Evolutionary conservation across 306 rosid genomes (phyloP), one percentile per base, ranked within the genome.

Genomic region (Acacia confusa): DNA sequence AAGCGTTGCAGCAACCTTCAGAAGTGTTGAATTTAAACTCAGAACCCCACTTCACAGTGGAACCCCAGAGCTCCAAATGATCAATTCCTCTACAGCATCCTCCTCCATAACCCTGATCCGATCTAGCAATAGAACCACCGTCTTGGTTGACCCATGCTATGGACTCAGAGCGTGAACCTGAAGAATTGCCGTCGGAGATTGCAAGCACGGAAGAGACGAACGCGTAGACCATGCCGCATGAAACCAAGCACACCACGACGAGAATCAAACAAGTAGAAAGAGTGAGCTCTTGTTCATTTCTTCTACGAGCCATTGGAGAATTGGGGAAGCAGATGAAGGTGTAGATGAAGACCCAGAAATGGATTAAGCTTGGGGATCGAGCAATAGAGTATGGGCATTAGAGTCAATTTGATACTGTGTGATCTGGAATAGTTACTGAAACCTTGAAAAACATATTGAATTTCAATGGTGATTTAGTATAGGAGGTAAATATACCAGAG

Each of bases 41-140:
- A 15, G 99, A 90, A 67, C 98, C 98, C 98, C 98, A 95, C 84
- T 93, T 95, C 80, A 95, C 99, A 44, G 97, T 85, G 4, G 85
- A 69, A 50, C 99, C 99, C 99, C 99, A 95, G 7, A 90, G 90
- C 89, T 95, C 99, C 88, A 89, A 84, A 84, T 84, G 82, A 67
- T 90, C 93, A 82, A 92, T 73, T 64, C 99, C 99, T 69, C 91
- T 84, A 38, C 98, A 95, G 70, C 99, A 93, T 45, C 85, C 82
- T 45, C 85, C 83, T 24, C 75, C 44, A 60, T 5, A 77, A 32
- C 41, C 87, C 47, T 70, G 36, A 67, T 45, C 70, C 36, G 53
- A 82, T 4, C 9, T 25, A 20, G 38, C 6, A 44, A 22, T 25
- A 71, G 60, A 82, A 61, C 34, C 83, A 55, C 81, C 85, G 27